Evolutionary conservation across 2,329 filamentous ascomycete genomes (phyloP), one percentile per base, ranked within the genome.

Genomic region (Orbilia blumenaviensis): DNA sequence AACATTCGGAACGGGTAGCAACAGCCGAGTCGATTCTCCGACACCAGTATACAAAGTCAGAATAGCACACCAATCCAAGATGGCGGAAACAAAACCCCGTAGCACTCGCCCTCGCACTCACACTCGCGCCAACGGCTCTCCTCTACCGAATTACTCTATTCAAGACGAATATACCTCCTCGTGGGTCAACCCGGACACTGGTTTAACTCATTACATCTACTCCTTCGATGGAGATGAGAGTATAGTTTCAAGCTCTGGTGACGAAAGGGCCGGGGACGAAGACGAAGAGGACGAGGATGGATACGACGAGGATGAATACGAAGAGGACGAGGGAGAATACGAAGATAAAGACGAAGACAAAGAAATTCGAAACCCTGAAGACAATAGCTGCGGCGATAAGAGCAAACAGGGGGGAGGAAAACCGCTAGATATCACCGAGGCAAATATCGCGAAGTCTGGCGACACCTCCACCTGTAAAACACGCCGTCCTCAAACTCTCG

Each of bases 181-280:
- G 36, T 36, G 12, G 5, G 21, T 10, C 9, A 29, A 63, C 14
- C 9, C 41, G 3, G 42, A 63, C 7, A 63, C 9, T 7, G 60
- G 41, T 16, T 27, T 34, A 32, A 63, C 27, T 1, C 60, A 44
- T 27, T 36, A 48, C 16, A 23, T 63, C 25, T 63, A 63, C 60
- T 34, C 41, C 27, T 48, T 44, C 27, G 60, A 48, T 9, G 42
- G 50, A 1, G 14, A 16, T 3, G 7, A 27, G 5, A 44, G 34
- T 9, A 16, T 41, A 7, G 38, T 42, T 3, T 36, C 54, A 16
- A 44, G 54, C 16, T 42, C 34, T 42, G 38, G 7, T n/a, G 38
- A 41, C 38, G 38, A 41, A 8, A n/a, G 16, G 2, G 3, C n/a
- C 12, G 38, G 16, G 2, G 12, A 6, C 21, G 42, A 48, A 14